Base-by-base conservation (phyloP, 306 rosid species). In the Quercus glauca region DNA sequence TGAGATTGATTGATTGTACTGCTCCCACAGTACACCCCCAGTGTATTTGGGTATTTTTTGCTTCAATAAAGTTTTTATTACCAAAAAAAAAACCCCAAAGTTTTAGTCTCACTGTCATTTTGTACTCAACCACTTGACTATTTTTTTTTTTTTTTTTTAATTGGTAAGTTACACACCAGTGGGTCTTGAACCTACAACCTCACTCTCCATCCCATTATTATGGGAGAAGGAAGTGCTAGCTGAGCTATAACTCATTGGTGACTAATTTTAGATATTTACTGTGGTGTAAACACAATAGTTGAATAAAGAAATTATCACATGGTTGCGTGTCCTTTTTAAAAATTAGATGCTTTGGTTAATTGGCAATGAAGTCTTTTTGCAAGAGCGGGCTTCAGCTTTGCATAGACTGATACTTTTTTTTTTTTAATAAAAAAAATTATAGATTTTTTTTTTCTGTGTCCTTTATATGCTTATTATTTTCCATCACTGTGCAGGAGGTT, bases 401-500 rank as follows among this genome's bases (percentile, higher is more conserved):
- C 72, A 33, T 0, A 19, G 52, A 33, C 25, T 19, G 72, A 33
- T 19, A 18, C 9, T 43, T 3, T 67, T 21, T 6, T 7, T 43
- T 3, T 31, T 8, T 67, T 20, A 0, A 23, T 23, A 0, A 0
- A 0, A 23, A 23, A 1, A 1, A 5, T 65, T 14, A 20, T 17
- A 3, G 37, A 21, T 78, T 15, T 15, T 5, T 6, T 5, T 37
- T 45, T 70, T 3, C 19, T 21, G 0, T 3, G 52, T 12, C 26
- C 1, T 77, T 70, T 21, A 15, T 75, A 19, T n/a, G 15, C 33
- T 55, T 25, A 49, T 74, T 68, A 5, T 28, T 5, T 31, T 67
- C 71, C 15, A 9, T 21, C 26, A 28, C 49, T 78, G 67, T 89
- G 71, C 94, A 96, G 99, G 99, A 91, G 87, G 85, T 85, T 84